These are phyloP conservation scores for Saccharomycopsis schoenii DNA, from an alignment of 805 yeast species.

Conservation along the genomic window DNA sequence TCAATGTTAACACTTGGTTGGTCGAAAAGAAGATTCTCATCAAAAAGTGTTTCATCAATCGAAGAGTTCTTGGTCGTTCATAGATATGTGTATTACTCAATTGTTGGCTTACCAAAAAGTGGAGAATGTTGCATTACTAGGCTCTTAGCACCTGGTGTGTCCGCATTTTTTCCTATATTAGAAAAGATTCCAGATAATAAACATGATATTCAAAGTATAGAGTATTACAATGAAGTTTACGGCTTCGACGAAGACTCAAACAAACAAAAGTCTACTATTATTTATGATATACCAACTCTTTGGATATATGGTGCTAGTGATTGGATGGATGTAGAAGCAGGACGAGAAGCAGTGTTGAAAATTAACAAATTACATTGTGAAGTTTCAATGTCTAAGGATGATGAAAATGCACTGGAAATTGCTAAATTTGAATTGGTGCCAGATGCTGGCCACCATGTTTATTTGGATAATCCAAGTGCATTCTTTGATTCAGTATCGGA, in stretches of 20 bases:
- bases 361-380: slow-evolving; percentile 21
- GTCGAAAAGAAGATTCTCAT: slow-evolving; percentile 40
- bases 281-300: slow-evolving; percentile 35
- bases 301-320: slow-evolving; percentile 62
- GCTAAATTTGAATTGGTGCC: slow-evolving; percentile 35
- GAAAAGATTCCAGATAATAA: slow-evolving; percentile 38
- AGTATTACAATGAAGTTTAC: slow-evolving; percentile 56
- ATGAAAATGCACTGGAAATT: slow-evolving; percentile 35
- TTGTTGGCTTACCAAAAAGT: slow-evolving; percentile 45
- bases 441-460: slow-evolving; percentile 71
- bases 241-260: slow-evolving; percentile 62
- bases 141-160: slow-evolving; percentile 47
- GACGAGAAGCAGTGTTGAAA: slow-evolving; percentile 33
- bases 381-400: slow-evolving; percentile 30
- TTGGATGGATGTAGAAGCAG: slow-evolving; percentile 64
- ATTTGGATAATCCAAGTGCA: slow-evolving; percentile 49
- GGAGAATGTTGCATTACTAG: slow-evolving; percentile 60
- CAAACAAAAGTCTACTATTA: slow-evolving; percentile 28
- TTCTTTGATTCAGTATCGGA: slow-evolving; percentile 35
- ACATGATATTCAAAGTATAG: slow-evolving; percentile 26
- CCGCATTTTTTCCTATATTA: slow-evolving; percentile 45
- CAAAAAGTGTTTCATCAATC: slow-evolving; percentile 20
- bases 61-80: slow-evolving; percentile 34
- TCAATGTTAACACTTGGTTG: slow-evolving; percentile 42
- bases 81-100: slow-evolving; percentile 41